A percentile compares a stretch with the other conserved stretches of the same genome.
phyloP scores from a whole-genome alignment of 1,284 basidiomycete species.

The Tausonia pullulans region DNA sequence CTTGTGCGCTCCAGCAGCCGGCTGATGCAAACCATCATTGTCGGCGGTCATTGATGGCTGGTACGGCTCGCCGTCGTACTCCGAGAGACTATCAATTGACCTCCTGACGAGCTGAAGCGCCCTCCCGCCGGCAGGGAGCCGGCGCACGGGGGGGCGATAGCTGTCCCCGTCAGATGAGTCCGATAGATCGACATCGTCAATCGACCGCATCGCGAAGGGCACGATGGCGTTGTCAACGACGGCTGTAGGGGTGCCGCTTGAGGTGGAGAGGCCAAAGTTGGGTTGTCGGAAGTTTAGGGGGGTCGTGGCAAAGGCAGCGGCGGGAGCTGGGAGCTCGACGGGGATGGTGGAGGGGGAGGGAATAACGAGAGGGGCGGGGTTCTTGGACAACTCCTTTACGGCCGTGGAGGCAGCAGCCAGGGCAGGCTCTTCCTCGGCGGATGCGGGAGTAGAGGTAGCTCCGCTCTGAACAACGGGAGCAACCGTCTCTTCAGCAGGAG shows the following conservation, averaged over 20 bases:
- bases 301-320: too few relatives aligned
- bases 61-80: background rate
- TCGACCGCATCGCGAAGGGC: conserved; percentile 4
- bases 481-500: too few relatives aligned
- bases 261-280: background rate
- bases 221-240: conserved; percentile 11
- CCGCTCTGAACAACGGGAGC: too few relatives aligned
- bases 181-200: conserved; percentile 26
- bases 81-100: conserved; percentile 8
- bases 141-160: conserved; percentile 19
- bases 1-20: too few relatives aligned
- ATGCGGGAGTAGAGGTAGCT: too few relatives aligned
- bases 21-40: background rate
- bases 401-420: too few relatives aligned
- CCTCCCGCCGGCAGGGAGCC: conserved; percentile 22
- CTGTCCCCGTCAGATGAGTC: conserved; percentile 20
- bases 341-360: background rate
- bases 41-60: conserved; percentile 3
- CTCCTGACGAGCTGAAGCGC: conserved; percentile 21
- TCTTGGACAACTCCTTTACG: too few relatives aligned
- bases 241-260: background rate
- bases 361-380: too few relatives aligned
- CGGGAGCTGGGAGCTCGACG: background rate
- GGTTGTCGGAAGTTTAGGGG: background rate
- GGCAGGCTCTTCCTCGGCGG: too few relatives aligned